These are phyloP conservation scores for Fusarium devonianum DNA, from an alignment of 2,329 filamentous ascomycete genomes.

Conservation along the genomic window DNA sequence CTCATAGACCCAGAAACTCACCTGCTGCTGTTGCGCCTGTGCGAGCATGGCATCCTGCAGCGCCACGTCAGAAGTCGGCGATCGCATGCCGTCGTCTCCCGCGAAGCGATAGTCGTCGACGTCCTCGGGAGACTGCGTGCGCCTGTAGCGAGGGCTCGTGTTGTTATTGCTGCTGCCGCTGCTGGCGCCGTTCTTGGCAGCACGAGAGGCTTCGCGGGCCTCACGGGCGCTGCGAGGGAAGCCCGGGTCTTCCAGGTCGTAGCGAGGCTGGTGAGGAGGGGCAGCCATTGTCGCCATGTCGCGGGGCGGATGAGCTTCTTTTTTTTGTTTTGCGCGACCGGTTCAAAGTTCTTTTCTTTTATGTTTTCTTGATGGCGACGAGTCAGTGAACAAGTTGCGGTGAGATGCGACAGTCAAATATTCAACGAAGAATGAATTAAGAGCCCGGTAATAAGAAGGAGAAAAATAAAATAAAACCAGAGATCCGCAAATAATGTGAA, in stretches of 20 bases:
- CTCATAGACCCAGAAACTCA: slow-evolving; percentile 15
- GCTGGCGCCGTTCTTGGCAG: slow-evolving; percentile 35
- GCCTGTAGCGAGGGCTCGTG: slow-evolving; percentile 38
- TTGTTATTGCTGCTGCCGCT: too few species aligned
- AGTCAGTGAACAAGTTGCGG: too few species aligned
- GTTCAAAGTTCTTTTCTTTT: too few species aligned
- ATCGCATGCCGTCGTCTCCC: slow-evolving; percentile 37
- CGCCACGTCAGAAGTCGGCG: slow-evolving; percentile 40
- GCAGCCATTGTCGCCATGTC: slow-evolving; percentile 32
- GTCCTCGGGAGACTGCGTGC: slow-evolving; percentile 37
- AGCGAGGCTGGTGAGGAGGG: slow-evolving; percentile 25
- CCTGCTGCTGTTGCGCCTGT: slow-evolving; percentile 41
- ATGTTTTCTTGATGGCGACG: too few species aligned
- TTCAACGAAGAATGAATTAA: too few species aligned
- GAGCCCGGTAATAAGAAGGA: too few species aligned
- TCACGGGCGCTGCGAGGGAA: slow-evolving; percentile 39
- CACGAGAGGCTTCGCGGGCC: slow-evolving; percentile 36
- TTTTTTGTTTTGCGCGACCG: too few species aligned
- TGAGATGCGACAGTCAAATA: too few species aligned
- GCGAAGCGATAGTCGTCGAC: slow-evolving; percentile 37
- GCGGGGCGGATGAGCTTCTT: too few species aligned
- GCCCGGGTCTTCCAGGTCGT: slow-evolving; percentile 29
- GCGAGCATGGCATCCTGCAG: slow-evolving; percentile 42
- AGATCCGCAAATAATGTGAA: neutral
- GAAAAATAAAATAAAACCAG: neutral